Evolutionary conservation across 495 filamentous ascomycete genomes (phyloP).

Genomic region (Xylaria intraflava): DNA sequence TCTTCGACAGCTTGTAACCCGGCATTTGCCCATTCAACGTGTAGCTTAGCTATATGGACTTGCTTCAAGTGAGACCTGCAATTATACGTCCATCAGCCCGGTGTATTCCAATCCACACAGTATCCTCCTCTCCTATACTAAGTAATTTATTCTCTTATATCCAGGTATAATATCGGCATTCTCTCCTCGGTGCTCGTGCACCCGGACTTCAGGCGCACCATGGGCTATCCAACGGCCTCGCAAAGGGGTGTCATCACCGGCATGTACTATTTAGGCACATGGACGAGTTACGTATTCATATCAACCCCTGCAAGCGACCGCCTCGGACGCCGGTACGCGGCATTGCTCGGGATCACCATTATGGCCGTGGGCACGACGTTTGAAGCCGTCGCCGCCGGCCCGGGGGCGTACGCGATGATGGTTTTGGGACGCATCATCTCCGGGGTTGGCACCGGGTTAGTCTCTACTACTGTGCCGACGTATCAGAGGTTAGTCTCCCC

Average conservation of each 20-base stretch:
- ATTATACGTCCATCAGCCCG: not conserved
- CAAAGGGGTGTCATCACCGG: slow-evolving; percentile 47
- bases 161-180: slow-evolving; percentile 52
- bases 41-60: too few relatives aligned
- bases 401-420: slow-evolving; percentile 44
- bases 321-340: slow-evolving; percentile 46
- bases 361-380: slow-evolving; percentile 43
- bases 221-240: slow-evolving; percentile 37
- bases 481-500: slow-evolving; percentile 44
- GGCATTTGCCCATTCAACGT: not conserved
- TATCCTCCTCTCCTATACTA: not conserved
- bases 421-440: slow-evolving; percentile 46
- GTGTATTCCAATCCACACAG: too few relatives aligned
- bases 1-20: not conserved
- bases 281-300: slow-evolving; percentile 47
- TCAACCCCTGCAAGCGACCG: slow-evolving; percentile 42
- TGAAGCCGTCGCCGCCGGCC: slow-evolving; percentile 35
- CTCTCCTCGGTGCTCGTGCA: slow-evolving; percentile 50
- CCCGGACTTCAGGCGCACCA: slow-evolving; percentile 41
- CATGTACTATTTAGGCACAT: slow-evolving; percentile 53
- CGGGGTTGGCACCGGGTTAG: slow-evolving; percentile 44
- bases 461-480: slow-evolving; percentile 50
- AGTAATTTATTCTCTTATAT: not conserved
- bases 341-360: slow-evolving; percentile 38
- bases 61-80: too few relatives aligned